Conservation (phyloP, 371 early-diverging fungal genomes). For the Coemansia sp. region DNA sequence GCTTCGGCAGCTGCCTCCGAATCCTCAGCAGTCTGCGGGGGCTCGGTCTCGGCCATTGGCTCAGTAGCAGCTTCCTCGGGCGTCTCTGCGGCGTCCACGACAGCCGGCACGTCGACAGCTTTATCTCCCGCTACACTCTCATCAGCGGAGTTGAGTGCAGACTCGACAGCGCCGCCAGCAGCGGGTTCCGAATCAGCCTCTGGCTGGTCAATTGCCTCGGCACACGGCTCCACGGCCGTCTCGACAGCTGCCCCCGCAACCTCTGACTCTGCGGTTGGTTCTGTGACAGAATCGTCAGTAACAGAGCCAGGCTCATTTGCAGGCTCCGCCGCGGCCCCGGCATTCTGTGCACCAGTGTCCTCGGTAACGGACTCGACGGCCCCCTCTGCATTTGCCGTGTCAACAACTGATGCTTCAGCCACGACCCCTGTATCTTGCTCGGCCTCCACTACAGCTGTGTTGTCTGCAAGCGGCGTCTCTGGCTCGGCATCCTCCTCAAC, state of each 20-base stretch:
- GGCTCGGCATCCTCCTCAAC: neutral
- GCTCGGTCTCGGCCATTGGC: neutral
- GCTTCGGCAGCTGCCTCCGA: neutral
- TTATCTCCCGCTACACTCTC: neutral
- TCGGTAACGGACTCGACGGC: neutral
- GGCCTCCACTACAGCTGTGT: neutral
- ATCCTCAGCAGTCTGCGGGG: neutral
- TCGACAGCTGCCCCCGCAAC: slow-evolving; percentile 1
- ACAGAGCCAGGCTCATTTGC: neutral
- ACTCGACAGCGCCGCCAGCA: neutral
- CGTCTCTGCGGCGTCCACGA: neutral
- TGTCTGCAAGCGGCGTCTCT: neutral
- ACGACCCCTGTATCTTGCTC: neutral
- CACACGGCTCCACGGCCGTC: neutral
- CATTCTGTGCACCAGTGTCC: neutral
- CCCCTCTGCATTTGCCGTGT: neutral
- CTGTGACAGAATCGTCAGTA: neutral
- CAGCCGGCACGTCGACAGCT: neutral
- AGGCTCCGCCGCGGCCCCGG: neutral
- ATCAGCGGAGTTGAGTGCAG: neutral
- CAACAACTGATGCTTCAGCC: neutral
- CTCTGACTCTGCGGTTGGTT: neutral
- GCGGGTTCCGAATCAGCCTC: neutral
- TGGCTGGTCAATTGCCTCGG: neutral
- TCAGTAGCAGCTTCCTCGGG: neutral